Percentiles rank a stretch among this genome's conserved stretches.
Conservation (phyloP, 257 asterid species). For the Henckelia pumila region DNA sequence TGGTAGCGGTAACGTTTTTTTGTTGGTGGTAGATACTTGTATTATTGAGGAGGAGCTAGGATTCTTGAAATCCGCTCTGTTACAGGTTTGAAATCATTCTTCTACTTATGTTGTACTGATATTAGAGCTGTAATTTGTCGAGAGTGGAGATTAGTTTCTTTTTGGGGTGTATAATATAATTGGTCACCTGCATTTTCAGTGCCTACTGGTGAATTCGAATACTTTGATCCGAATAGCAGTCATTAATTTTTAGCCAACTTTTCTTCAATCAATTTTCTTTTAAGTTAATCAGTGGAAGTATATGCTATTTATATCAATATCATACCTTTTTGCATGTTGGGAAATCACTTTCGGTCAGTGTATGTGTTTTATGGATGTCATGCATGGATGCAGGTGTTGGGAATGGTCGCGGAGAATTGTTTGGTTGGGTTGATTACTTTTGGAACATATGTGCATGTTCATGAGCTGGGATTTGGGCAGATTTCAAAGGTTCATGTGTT, state of each 20-base stretch:
- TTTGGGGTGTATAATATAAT: no score
- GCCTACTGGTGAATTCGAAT: background rate
- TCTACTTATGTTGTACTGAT: no score
- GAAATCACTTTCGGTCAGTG: conserved; percentile 11
- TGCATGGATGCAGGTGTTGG: conserved; percentile 60
- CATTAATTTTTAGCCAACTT: background rate
- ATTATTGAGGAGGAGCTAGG: conserved; percentile 93
- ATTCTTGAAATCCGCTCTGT: conserved; percentile 68
- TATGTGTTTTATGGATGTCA: conserved; percentile 1
- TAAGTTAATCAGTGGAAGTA: conserved; percentile 1
- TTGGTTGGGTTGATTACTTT: conserved; percentile 87
- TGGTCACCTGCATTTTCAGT: no score
- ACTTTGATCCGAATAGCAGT: conserved; percentile 1
- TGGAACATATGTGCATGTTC: conserved; percentile 89
- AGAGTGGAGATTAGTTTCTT: background rate
- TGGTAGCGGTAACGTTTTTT: conserved; percentile 49
- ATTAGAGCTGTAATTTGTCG: conserved; percentile 3
- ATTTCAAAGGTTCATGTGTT: conserved; percentile 91
- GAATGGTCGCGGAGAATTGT: conserved; percentile 90
- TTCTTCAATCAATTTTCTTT: conserved; percentile 2
- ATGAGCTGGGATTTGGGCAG: conserved; percentile 91
- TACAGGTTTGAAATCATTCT: conserved; percentile 52
- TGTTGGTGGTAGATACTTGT: conserved; percentile 86
- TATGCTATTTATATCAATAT: background rate
- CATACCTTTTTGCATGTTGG: background rate